A percentile compares a stretch with the other conserved stretches of the same genome.
These are phyloP conservation scores for Sarocladium strictum DNA, from an alignment of 2,329 filamentous ascomycete genomes.

Conservation along the genomic window DNA sequence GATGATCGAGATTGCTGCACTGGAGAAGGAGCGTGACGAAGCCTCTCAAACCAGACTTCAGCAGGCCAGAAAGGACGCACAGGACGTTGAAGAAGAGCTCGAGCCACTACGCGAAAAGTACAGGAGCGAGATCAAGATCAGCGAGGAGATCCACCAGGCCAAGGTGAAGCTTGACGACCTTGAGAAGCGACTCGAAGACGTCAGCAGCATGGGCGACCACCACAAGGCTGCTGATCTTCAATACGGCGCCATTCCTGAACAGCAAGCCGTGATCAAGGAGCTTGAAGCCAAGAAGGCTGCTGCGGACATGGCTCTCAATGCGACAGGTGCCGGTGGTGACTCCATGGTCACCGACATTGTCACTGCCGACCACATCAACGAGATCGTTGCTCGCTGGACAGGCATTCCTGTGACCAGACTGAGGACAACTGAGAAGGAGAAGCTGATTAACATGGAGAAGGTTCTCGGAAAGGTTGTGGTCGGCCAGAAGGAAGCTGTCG, in stretches of 20 bases:
- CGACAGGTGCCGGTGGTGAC: conserved; percentile 45
- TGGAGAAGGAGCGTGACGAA: conserved; percentile 91
- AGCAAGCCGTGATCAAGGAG: conserved; percentile 70
- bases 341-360: conserved; percentile 88
- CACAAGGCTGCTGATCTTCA: conserved; percentile 86
- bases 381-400: conserved; percentile 97
- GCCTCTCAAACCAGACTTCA: conserved; percentile 78
- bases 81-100: conserved; percentile 90
- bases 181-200: conserved; percentile 87
- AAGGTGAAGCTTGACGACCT: conserved; percentile 92
- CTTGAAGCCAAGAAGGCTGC: conserved; percentile 76
- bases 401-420: conserved; percentile 93
- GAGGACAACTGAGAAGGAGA: conserved; percentile 94
- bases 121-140: conserved; percentile 83
- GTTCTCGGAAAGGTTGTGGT: conserved; percentile 79
- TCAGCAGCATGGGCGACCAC: conserved; percentile 80
- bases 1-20: conserved; percentile 93
- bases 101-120: conserved; percentile 92
- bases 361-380: conserved; percentile 96
- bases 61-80: conserved; percentile 81
- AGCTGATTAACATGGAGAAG: conserved; percentile 95
- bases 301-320: conserved; percentile 66
- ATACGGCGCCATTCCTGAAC: conserved; percentile 95
- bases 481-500: conserved; percentile 89
- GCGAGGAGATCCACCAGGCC: conserved; percentile 86